These are phyloP conservation scores for Mangifera indica DNA, from an alignment of 345 rosid species.

Conservation along the genomic window DNA sequence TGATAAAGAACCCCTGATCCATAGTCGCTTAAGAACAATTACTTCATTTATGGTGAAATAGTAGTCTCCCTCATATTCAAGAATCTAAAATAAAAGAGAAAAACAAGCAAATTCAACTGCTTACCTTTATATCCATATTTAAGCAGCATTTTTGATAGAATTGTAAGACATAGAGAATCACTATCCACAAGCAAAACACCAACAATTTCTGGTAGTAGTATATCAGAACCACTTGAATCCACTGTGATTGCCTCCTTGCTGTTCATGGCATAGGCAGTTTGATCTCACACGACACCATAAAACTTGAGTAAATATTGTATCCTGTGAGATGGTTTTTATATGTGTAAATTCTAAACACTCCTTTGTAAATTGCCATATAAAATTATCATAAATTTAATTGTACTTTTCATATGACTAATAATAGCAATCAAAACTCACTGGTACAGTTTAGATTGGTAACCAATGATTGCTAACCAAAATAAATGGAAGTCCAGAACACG, in stretches of 20 bases:
- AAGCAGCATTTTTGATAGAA: slow-evolving; percentile 41
- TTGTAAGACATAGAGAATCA: slow-evolving; percentile 38
- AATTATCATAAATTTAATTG: not conserved
- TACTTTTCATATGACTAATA: no score
- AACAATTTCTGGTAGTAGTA: slow-evolving; percentile 9
- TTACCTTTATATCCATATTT: slow-evolving; percentile 44
- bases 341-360: not conserved
- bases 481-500: not conserved
- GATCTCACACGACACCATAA: not conserved
- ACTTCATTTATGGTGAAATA: not conserved
- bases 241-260: slow-evolving; percentile 20
- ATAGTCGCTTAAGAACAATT: no score
- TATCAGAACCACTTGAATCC: slow-evolving; percentile 14
- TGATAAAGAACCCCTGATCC: no score
- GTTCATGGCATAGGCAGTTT: slow-evolving; percentile 24
- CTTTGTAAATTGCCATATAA: not conserved
- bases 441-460: not conserved
- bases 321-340: not conserved
- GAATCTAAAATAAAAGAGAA: not conserved
- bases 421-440: not conserved
- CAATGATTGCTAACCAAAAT: no score
- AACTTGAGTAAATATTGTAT: not conserved
- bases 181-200: slow-evolving; percentile 42
- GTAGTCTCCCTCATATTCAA: not conserved
- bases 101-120: not conserved